These are phyloP conservation scores for Inga laurina DNA, from an alignment of 306 rosid species.

Conservation along the genomic window DNA sequence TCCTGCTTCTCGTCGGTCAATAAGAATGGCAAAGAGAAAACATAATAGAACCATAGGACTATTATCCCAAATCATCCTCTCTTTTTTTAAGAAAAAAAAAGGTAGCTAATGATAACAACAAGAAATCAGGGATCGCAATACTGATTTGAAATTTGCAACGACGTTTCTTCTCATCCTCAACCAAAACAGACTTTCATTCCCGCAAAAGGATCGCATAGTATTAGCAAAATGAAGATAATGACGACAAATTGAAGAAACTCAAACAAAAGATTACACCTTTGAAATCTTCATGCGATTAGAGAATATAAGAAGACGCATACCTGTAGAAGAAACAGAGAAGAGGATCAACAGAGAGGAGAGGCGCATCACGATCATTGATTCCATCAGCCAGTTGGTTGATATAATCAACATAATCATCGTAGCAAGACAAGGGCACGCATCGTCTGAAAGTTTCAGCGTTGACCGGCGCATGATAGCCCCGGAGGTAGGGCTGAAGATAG, in stretches of 20 bases:
- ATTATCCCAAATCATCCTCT: not conserved
- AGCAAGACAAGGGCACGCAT: conserved; percentile 52
- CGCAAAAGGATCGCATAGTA: not conserved
- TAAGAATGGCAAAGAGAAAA: not conserved
- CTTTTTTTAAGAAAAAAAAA: not conserved
- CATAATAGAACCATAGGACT: not conserved
- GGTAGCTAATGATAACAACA: not conserved
- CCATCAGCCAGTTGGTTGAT: conserved; percentile 48
- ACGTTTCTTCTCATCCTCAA: not conserved
- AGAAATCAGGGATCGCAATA: not conserved
- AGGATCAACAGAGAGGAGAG: conserved; percentile 68
- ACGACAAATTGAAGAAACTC: not conserved
- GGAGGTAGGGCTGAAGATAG: conserved; percentile 50
- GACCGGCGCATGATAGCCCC: conserved; percentile 7
- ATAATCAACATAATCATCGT: conserved; percentile 51
- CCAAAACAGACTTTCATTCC: not conserved
- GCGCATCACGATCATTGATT: conserved; percentile 14
- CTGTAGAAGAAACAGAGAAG: conserved; percentile 71
- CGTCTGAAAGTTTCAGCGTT: conserved; percentile 27
- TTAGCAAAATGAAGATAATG: not conserved
- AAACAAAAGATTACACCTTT: not conserved
- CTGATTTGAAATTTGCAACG: not conserved
- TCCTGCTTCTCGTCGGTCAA: not conserved
- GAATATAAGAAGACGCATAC: conserved; percentile 13
- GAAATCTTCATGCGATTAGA: not conserved